Base-by-base conservation (phyloP, 768 basidiomycete species). In the Solioccasus polychromus region DNA sequence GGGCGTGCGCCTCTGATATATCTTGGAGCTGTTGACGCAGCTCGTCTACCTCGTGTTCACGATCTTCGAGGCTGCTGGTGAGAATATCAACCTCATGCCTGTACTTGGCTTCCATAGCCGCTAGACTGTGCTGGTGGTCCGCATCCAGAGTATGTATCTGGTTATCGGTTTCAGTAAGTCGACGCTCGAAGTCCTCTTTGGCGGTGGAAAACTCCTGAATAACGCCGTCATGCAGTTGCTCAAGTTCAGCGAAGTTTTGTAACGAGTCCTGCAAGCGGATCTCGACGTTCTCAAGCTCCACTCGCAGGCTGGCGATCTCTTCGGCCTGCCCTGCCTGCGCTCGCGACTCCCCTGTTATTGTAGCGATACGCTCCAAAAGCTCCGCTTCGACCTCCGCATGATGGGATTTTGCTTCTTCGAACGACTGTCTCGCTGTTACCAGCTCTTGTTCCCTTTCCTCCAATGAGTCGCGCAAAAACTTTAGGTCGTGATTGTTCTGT, bases 21-120 rank as follows among this genome's bases (percentile, higher is more conserved):
- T 69, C 60, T 52, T 70, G 68, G 5, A 82, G 60, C 28, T 71
- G 64, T 34, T 51, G 49, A 38, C 63, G 61, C 29, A 79, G 60
- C 7, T 58, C 48, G 28, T 66, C 51, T 12, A 55, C 18, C n/a
- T 68, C 60, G 22, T 63, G 64, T 36, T 67, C 61, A 18, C 67
- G 69, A 43, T 71, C 72, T 37, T 70, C 64, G 25, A 66, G 61
- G 20, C 66, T 63, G 23, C 61, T 56, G 20, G 73, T 66, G 19
- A 78, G 66, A 32, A 71, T 57, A 17, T 64, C 61, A 15, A 62
- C 57, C 31, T 70, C 51, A 17, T 30, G 63, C 59, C 20, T 61
- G 47, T 44, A 71, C 55, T 51, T 71, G 60, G 34, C 63, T 59
- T 57, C 73, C 66, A 51, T 67, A 36, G 38, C 42, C n/a, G 34